These are phyloP conservation scores for Hypoxylon sp. DNA, from an alignment of 2,329 filamentous ascomycete genomes.

Conservation along the genomic window DNA sequence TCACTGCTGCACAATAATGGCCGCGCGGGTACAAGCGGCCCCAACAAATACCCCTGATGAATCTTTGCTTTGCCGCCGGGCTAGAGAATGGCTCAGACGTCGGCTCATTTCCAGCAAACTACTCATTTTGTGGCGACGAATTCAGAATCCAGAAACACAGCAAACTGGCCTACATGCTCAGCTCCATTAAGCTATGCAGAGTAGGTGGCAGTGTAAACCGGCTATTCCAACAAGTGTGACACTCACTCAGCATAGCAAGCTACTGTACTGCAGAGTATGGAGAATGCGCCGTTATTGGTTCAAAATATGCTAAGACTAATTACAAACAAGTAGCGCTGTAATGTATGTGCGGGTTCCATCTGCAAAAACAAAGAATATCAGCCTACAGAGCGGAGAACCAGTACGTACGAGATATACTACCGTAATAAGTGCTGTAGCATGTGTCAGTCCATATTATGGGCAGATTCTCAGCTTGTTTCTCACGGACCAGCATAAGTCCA, in stretches of 20 bases:
- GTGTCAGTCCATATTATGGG: constrained; percentile 46
- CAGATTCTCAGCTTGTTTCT: constrained; percentile 46
- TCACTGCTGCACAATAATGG: constrained; percentile 24
- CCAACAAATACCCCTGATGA: constrained; percentile 24
- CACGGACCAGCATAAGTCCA: constrained; percentile 35
- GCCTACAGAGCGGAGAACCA: constrained; percentile 14
- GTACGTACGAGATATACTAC: constrained; percentile 38
- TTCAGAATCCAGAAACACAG: constrained; percentile 30
- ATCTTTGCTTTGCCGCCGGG: constrained; percentile 37
- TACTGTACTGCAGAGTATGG: constrained; percentile 35
- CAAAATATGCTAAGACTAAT: constrained; percentile 38
- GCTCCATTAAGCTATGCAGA: constrained; percentile 24
- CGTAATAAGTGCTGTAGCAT: constrained; percentile 20
- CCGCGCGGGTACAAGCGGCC: constrained; percentile 42
- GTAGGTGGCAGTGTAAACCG: constrained; percentile 19
- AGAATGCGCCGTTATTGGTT: constrained; percentile 37
- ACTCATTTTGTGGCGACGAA: constrained; percentile 38
- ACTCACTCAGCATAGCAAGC: constrained; percentile 35
- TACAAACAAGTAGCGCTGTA: constrained; percentile 38
- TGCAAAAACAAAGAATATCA: constrained; percentile 27
- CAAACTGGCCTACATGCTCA: constrained; percentile 30
- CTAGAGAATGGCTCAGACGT: constrained; percentile 39
- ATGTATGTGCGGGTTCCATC: constrained; percentile 34
- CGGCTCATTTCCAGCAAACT: constrained; percentile 38
- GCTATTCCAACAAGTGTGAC: constrained; percentile 18